Base-by-base conservation (phyloP, 345 rosid species). In the Hibiscus trionum region DNA sequence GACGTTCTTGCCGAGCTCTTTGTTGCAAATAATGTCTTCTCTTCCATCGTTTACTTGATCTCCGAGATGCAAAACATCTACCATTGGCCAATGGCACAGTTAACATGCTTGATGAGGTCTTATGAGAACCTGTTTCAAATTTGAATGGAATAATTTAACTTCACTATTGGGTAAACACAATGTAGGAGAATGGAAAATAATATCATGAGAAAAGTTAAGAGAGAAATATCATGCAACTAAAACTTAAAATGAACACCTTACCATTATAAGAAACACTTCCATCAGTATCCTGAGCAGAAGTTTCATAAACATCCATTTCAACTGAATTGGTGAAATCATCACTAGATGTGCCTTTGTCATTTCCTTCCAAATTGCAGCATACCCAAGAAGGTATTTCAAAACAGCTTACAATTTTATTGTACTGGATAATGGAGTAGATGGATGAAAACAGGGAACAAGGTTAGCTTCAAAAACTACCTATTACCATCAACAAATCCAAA, bases 261-360 rank as follows among this genome's bases (percentile, higher is more conserved):
- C 96, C 91, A 29, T 79, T 83, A 72, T 69, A 82, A 71, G 86
- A 77, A 74, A 75, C 64, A 63, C 72, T 81, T 61, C 55, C 71
- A 58, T 76, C 72, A 21, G 64, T 81, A 55, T 77, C 80, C 69
- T 71, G 86, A 70, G 69, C 77, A 37, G 66, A 62, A 50, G 82
- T 71, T 76, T 89, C 99, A 75, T 86, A 80, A 0, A 95, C 92
- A 81, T 95, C 99, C 99, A 95, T 95, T 80, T 92, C 98, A 70
- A 85, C 88, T 19, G 82, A 83, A 79, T 86, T 81, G 76, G 80
- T 75, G 37, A 76, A 79, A 69, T 80, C 82, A 78, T 89, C 93
- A 80, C 60, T 73, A 42, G 84, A 81, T 52, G 80, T 35, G 70
- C 81, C 84, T 76, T 77, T 79, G 42, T 70, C 87, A 77, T 95